Conservation (phyloP, 768 basidiomycete genomes). For the Boletellus sp. region DNA sequence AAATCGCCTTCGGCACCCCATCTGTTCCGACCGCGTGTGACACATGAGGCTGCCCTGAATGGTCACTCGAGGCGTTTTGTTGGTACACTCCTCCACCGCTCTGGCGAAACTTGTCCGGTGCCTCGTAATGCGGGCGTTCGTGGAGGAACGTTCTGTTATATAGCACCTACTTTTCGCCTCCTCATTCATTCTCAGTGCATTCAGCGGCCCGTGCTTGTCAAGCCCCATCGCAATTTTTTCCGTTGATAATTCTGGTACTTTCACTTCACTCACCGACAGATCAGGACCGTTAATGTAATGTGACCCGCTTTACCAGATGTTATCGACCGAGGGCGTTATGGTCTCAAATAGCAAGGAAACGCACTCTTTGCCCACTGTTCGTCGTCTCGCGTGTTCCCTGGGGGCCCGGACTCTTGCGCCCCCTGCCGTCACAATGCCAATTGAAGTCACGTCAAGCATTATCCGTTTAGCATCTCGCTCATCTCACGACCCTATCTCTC, state of each 20-base stretch:
- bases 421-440: slow-evolving; percentile 24
- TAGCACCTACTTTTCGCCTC: background rate
- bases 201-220: background rate
- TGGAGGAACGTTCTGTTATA: background rate
- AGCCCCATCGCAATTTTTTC: background rate
- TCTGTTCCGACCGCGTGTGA: slow-evolving; percentile 14
- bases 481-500: slow-evolving; percentile 23
- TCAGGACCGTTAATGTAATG: background rate
- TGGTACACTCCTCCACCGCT: slow-evolving; percentile 1
- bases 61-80: slow-evolving; percentile 11
- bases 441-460: slow-evolving; percentile 36
- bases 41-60: slow-evolving; percentile 18
- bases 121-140: slow-evolving; percentile 7
- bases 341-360: background rate
- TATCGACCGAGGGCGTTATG: slow-evolving; percentile 2
- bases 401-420: background rate
- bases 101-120: background rate
- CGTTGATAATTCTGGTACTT: background rate
- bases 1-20: background rate
- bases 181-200: background rate
- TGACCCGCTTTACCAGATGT: slow-evolving; percentile 9
- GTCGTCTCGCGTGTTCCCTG: background rate
- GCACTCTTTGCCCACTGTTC: background rate
- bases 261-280: background rate
- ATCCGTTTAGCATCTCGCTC: slow-evolving; percentile 31